phyloP scores from a whole-genome alignment of 2,329 filamentous ascomycete genomes.

The Penicillium brasilianum region DNA sequence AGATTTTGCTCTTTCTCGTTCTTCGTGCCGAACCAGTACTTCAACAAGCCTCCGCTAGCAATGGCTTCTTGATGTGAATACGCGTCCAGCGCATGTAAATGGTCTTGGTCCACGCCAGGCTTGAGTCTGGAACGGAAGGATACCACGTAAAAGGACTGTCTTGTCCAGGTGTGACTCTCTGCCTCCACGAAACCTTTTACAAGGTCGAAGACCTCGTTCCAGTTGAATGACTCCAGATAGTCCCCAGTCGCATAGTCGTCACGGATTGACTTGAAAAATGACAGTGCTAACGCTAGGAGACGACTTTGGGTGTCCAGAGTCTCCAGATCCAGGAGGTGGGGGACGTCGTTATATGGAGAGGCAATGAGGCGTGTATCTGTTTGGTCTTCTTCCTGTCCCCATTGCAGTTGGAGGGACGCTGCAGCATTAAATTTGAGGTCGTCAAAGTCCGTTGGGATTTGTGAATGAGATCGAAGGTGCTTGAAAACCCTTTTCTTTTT shows the following conservation, averaged over 20 bases:
- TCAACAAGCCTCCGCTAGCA: constrained; percentile 78
- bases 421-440: constrained; percentile 43
- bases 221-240: constrained; percentile 80
- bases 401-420: constrained; percentile 39
- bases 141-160: constrained; percentile 78
- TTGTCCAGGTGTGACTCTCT: constrained; percentile 61
- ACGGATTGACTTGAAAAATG: constrained; percentile 64
- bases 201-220: constrained; percentile 65
- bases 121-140: constrained; percentile 79
- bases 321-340: constrained; percentile 74
- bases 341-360: constrained; percentile 74
- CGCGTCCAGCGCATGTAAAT: constrained; percentile 75
- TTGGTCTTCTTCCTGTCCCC: constrained; percentile 7
- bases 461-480: constrained; percentile 37
- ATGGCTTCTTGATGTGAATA: constrained; percentile 81
- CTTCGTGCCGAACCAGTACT: constrained; percentile 89
- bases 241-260: constrained; percentile 76
- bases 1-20: constrained; percentile 75
- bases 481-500: constrained; percentile 1
- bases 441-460: constrained; percentile 41
- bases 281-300: constrained; percentile 74
- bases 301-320: constrained; percentile 68
- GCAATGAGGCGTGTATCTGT: constrained; percentile 58
- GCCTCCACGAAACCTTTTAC: constrained; percentile 59
- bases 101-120: constrained; percentile 67